Evolutionary conservation across 768 basidiomycete species (phyloP), one percentile per base, ranked within the genome.

Genomic region (Boletus insuetus): DNA sequence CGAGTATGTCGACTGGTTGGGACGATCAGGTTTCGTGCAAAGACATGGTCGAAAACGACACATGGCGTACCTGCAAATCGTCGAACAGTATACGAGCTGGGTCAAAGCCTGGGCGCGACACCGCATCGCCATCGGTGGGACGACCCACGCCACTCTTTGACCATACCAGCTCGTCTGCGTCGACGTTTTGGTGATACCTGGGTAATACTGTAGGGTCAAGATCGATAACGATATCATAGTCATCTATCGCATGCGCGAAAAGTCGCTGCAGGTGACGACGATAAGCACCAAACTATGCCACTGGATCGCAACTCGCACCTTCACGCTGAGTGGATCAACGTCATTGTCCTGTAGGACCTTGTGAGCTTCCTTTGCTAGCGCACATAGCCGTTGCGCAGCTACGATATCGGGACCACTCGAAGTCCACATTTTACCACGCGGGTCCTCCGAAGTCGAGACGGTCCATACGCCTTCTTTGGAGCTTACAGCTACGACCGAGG

Each of bases 181-280:
- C 60, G 16, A 94, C 64, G 44, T 86, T 84, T 65, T 98, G 91
- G 56, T 80, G 73, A 67, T 93, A 90, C 20, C 91, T 83, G 2
- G 92, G 83, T 3, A 93, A 71, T 3, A 79, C 70, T 14, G 75
- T 48, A 0, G 85, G 77, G 41, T 94, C 78, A 20, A 98, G 79
- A 55, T 89, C 81, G 34, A 98, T 75, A 9, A 97, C 60, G 61
- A 98, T 80, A 62, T 97, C 88, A 65, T 97, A 99, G 63, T 94
- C 89, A 3, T 83, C 76, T 3, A 83, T 81, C 0, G 94, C 90
- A 61, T 96, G 92, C 11, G 82, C 74, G 74, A 98, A 97, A 49
- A 98, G 77, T n/a, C 81, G 75, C 94, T 96, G 60, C 7, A 45
- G 46, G 29, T 19, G 17, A 10, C 11, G 1, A 3, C 10, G 2